Base-by-base conservation (phyloP, 495 filamentous ascomycete species). In the Daldinia bambusicola region DNA sequence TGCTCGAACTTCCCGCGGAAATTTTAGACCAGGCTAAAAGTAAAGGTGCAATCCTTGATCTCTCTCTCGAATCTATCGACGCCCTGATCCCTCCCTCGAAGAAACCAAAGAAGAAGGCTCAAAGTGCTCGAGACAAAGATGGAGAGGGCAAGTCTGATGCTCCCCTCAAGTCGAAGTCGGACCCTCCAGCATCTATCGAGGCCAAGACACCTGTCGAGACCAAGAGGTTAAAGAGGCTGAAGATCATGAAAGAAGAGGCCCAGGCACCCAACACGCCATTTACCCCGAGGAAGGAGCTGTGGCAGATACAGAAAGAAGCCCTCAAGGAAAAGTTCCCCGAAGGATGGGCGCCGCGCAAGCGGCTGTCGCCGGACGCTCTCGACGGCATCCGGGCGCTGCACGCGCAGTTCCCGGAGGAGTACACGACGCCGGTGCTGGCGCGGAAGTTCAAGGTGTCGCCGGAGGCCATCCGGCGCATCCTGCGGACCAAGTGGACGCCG, bases 331-430 rank as follows among this genome's bases (percentile, higher is more conserved):
- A 98, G 75, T 97, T 98, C 71, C 85, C 88, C 1, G 80, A 84
- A 6, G 89, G 89, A 6, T 99, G 95, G 94, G 81, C 84, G 43
- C 93, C 95, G 22, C 83, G 84, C 30, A 98, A 96, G 80, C 89
- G 89, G 63, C 87, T 99, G 1, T 98, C 95, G 0, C 95, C 95
- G 0, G 94, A 97, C 77, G 92, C 95, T 10, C 76, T 97, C 10
- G 90, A 93, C 14, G 93, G 93, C 31, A 97, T 98, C 63, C 89
- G 92, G 18, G 88, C 89, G 32, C 83, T 99, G 22, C 87, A 97
- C 75, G 79, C 84, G 2, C 87, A 92, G 68, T 88, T 91, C 51
- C 93, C 95, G 0, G 85, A 91, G 1, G 79, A 82, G 55, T 97
- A 92, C 81, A 89, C 91, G 18, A 96, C 92, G 1, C 74, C 84